phyloP scores from a whole-genome alignment of 2,329 filamentous ascomycete genomes.

The Xylaria arbuscula region DNA sequence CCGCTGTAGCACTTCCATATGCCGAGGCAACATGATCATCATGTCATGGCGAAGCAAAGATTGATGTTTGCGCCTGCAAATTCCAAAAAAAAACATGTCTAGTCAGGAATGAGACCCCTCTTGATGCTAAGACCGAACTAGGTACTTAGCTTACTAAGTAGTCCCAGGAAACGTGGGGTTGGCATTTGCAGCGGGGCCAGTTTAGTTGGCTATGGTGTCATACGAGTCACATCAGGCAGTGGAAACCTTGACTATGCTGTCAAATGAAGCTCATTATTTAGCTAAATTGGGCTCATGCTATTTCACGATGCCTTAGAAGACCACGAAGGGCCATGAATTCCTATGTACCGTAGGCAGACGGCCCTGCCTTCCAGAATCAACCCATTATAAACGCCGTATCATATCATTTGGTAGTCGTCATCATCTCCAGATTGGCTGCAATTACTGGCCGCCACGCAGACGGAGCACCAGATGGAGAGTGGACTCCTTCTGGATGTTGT shows the following conservation, averaged over 20 bases:
- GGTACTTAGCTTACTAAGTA: too few species aligned
- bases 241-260: neutral
- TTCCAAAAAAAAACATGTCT: neutral
- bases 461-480: conserved; percentile 77
- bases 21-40: conserved; percentile 37
- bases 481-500: conserved; percentile 87
- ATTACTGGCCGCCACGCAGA: conserved; percentile 72
- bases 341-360: conserved; percentile 37
- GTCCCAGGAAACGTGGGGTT: neutral
- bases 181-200: neutral
- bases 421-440: conserved; percentile 30
- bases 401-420: conserved; percentile 45
- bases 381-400: conserved; percentile 46
- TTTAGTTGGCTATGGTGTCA: neutral
- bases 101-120: neutral
- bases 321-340: conserved; percentile 31
- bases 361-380: conserved; percentile 33
- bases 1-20: conserved; percentile 16
- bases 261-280: conserved; percentile 19
- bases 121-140: neutral
- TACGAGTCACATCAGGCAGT: neutral
- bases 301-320: conserved; percentile 26
- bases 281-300: conserved; percentile 10
- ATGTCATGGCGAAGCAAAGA: neutral
- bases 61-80: neutral